phyloP scores from a whole-genome alignment of 2,329 filamentous ascomycete genomes.

The Fusarium dimerum region DNA sequence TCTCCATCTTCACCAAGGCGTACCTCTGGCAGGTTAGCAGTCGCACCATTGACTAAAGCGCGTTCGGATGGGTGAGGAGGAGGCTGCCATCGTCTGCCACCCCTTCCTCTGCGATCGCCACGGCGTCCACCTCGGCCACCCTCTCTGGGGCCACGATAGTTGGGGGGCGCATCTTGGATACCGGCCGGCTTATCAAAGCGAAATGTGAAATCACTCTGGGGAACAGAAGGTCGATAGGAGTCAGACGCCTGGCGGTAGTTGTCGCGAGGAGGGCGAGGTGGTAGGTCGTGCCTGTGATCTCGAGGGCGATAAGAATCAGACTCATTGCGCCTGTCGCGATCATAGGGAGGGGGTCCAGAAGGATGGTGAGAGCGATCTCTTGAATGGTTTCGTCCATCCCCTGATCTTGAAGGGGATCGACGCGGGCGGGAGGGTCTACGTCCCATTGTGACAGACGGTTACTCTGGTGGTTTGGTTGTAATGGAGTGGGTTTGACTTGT shows the following conservation, averaged over 20 bases:
- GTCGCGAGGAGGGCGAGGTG: slow-evolving; percentile 22
- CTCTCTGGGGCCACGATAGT: slow-evolving; percentile 19
- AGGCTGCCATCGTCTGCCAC: slow-evolving; percentile 38
- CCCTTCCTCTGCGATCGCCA: slow-evolving; percentile 26
- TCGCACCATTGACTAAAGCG: slow-evolving; percentile 48
- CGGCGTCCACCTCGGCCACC: slow-evolving; percentile 26
- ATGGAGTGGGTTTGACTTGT: slow-evolving; percentile 8
- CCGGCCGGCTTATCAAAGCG: slow-evolving; percentile 53
- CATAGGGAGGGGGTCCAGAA: slow-evolving; percentile 13
- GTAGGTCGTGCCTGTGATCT: slow-evolving; percentile 22
- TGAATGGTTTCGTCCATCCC: slow-evolving; percentile 10
- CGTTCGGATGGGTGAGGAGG: slow-evolving; percentile 49
- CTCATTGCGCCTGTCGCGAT: slow-evolving; percentile 20
- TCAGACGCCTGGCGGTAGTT: slow-evolving; percentile 23
- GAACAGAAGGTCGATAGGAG: slow-evolving; percentile 35
- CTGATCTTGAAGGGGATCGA: slow-evolving; percentile 13
- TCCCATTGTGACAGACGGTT: slow-evolving; percentile 7
- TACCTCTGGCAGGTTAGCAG: slow-evolving; percentile 44
- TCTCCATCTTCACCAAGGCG: slow-evolving; percentile 48
- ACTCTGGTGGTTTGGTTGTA: slow-evolving; percentile 3
- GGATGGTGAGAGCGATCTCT: slow-evolving; percentile 19
- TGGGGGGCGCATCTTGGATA: slow-evolving; percentile 38
- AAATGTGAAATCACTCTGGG: slow-evolving; percentile 57
- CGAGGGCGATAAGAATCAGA: slow-evolving; percentile 34
- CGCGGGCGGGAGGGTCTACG: slow-evolving; percentile 16